Percentiles rank a stretch among this genome's conserved stretches.
Conservation (phyloP, 2,329 filamentous ascomycete genomes). For the Aspergillus hortae region DNA sequence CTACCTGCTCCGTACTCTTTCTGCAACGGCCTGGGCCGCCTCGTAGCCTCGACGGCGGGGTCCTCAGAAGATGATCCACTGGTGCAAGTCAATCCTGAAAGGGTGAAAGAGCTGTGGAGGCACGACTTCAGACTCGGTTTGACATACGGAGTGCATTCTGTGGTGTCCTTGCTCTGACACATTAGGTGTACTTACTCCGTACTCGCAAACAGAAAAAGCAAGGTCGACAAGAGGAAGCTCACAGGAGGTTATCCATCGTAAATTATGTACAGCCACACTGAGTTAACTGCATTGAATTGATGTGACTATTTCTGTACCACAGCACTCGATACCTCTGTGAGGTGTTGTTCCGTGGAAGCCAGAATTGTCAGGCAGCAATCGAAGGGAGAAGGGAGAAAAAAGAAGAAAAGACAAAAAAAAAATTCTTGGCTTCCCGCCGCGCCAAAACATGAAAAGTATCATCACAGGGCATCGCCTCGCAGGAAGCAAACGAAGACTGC, state of each 20-base stretch:
- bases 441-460: neutral
- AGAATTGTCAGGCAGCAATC: slow-evolving; percentile 1
- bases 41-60: slow-evolving; percentile 5
- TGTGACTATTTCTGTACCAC: neutral
- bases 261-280: no score
- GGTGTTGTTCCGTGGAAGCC: neutral
- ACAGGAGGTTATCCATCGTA: no score
- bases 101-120: slow-evolving; percentile 1
- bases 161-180: no score
- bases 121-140: neutral
- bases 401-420: slow-evolving; percentile 1
- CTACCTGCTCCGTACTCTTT: neutral
- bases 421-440: slow-evolving; percentile 7
- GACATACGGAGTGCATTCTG: no score
- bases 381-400: neutral
- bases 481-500: neutral
- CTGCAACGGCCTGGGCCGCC: slow-evolving; percentile 3
- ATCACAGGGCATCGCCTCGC: neutral
- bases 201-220: neutral
- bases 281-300: no score
- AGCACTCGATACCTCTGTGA: neutral
- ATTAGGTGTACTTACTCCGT: no score
- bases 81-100: neutral
- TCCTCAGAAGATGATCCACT: neutral
- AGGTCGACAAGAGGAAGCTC: neutral